Base-by-base conservation (phyloP, 2,329 filamentous ascomycete genomes). In the Fusarium avenaceum region DNA sequence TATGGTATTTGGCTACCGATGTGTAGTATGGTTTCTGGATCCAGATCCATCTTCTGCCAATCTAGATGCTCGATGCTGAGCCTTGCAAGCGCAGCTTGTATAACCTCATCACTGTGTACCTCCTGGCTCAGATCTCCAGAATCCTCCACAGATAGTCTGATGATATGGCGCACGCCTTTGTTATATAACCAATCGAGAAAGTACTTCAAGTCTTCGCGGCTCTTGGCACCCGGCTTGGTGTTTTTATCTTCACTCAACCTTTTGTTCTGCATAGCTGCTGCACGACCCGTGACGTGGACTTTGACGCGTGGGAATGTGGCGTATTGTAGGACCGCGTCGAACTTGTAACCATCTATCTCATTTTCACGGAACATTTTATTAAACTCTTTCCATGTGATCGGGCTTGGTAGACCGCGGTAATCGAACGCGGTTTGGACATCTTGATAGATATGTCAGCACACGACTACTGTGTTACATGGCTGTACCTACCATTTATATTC, bases 301-400 rank as follows among this genome's bases (percentile, higher is more conserved):
- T 54, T 22, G 10, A 54, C 51, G 7, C 19, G 24, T 15, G 52
- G 52, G 4, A 56, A 56, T 2, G 35, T 56, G 2, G 44, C 52
- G 10, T 56, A 56, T 8, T 56, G 44, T 1, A 56, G 52, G 2
- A 56, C 52, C 2, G 10, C 4, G 11, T 56, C 44, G 7, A 56
- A 56, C 8, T 7, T 42, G 3, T 49, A 49, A 1, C 52, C 44
- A 10, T 9, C 20, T 13, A 17, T 26, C 35, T 17, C 22, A 8
- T 8, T 28, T 28, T 28, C 26, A 0, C 52, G 44, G 3, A 56
- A 56, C 8, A 33, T 17, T 6, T 40, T 42, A 2, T 15, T 40
- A 35, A 56, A 56, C 4, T 49, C 52, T 4, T 49, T 49, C 52
- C 52, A 56, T 1, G 52, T 22, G 9, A 56, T 56, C 11, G 20